Conservation (phyloP, 352 stramenopile species). For the Pythium brachiatum region DNA sequence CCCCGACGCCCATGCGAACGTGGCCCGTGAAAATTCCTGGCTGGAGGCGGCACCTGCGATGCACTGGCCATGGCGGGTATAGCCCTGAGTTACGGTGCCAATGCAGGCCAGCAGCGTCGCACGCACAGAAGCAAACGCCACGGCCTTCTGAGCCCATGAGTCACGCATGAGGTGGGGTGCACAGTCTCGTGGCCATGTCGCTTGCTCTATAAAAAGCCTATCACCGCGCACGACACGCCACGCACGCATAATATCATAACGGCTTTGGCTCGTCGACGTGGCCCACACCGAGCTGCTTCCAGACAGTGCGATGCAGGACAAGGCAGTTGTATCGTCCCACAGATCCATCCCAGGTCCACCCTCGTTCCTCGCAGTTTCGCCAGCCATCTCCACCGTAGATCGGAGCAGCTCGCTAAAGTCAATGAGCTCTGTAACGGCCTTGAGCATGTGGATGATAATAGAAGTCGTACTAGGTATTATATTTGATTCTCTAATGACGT, state of each 20-base stretch:
- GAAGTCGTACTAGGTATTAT: background rate
- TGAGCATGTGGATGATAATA: background rate
- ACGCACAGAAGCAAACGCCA: background rate
- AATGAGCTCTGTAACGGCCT: no score
- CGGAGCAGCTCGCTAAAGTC: background rate
- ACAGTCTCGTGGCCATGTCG: background rate
- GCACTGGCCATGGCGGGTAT: background rate
- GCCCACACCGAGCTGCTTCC: no score
- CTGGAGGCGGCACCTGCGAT: background rate
- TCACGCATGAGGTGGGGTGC: background rate
- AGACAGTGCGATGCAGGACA: no score
- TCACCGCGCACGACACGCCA: background rate
- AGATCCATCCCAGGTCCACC: background rate
- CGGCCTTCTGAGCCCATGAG: background rate
- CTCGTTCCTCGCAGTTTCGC: background rate
- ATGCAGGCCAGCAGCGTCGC: background rate
- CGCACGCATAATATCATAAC: background rate
- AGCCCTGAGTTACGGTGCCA: background rate
- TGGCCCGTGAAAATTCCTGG: background rate
- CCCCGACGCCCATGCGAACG: background rate
- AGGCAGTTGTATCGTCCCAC: background rate
- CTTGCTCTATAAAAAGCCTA: background rate
- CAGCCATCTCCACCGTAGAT: background rate
- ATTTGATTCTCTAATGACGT: conserved; percentile 1
- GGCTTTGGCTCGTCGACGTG: background rate